Evolutionary conservation across 2,329 filamentous ascomycete species (phyloP), one percentile per base, ranked within the genome.

Genomic region (Xenoacremonium recifei): DNA sequence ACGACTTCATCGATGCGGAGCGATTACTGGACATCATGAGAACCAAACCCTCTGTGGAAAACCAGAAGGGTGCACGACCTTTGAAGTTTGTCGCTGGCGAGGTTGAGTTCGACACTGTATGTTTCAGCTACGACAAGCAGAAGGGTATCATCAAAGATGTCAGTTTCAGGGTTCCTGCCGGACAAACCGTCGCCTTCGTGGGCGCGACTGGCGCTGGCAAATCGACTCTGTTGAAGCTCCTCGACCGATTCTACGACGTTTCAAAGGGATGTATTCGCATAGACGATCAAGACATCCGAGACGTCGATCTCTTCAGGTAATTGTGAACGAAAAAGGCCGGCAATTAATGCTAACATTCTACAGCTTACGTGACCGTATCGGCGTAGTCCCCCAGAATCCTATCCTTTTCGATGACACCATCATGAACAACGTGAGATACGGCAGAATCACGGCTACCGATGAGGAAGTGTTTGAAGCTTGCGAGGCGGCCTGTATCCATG

Each of bases 181-280:
- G 79, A 12, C 72, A 71, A 41, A 80, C 76, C 1, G 72, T 79
- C 19, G 79, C 79, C 10, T 79, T 82, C 60, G 79, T 82, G 7
- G 79, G 79, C 10, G 71, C 76, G 33, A 82, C 77, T 10, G 79
- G 79, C 17, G 77, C 77, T 10, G 78, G 78, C 25, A 81, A 81
- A 50, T 79, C 76, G 2, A 81, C 77, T 1, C 69, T 79, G 21
- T 59, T 80, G 30, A 79, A 78, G 54, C 67, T 82, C n/a, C 62
- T 82, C 5, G 72, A 76, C 51, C 75, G 79, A 1, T 80, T 79
- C 51, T 82, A 82, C 57, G 77, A 82, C 44, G 74, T 78, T 3
- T 73, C 66, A 0, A 60, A 62, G 7, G 80, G 79, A 3, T 65
- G 65, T 10, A 76, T 84, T 45, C 61, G 63, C 6, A 75, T 83